Base-by-base conservation (phyloP, 176 grass and related monocot species). In the Ensete glaucum region DNA sequence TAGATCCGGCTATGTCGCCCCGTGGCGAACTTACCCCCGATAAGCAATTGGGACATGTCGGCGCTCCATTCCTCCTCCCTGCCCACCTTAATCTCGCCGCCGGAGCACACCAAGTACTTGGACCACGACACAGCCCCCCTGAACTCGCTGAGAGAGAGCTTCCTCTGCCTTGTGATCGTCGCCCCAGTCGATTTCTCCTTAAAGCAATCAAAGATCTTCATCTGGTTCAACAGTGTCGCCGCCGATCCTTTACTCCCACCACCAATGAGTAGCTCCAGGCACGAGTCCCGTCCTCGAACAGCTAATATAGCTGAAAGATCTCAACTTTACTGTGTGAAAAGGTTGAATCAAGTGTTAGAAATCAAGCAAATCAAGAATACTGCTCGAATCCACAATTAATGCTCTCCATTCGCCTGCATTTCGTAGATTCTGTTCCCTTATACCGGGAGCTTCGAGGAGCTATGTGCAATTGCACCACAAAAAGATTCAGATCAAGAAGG, bases 1-100 rank as follows among this genome's bases (percentile, higher is more conserved):
- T 99, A 99, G 66, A 99, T 88, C 64, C 95, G 91, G 77, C 95
- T 99, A 78, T 99, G 88, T 7, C 95, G 78, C 11, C 95, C 95
- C 1, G 90, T 79, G 1, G 95, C 95, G 64, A 99, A 99, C 77
- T 87, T 89, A 50, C 23, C 77, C 17, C 91, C 86, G 70, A 99
- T 88, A 23, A 91, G 76, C 57, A 99, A 80, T 76, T 99, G 92
- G 20, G 95, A 99, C 81, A 99, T 89, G 80, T 99, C 95, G 6
- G 90, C 91, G 77, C 91, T 99, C 95, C 95, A 99, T 77, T 83
- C 63, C 64, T 99, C 88, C 84, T 99, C 86, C 43, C 73, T 64
- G 72, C 78, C 82, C n/a, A 84, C 88, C 4, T 87, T 89, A 66
- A 99, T 99, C 76, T 82, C 89, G 50, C 74, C 95, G 9, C 95